A percentile compares a stretch with the other conserved stretches of the same genome.
Evolutionary conservation across 208 protist species (phyloP).

Genomic region (Leishmania major): DNA sequence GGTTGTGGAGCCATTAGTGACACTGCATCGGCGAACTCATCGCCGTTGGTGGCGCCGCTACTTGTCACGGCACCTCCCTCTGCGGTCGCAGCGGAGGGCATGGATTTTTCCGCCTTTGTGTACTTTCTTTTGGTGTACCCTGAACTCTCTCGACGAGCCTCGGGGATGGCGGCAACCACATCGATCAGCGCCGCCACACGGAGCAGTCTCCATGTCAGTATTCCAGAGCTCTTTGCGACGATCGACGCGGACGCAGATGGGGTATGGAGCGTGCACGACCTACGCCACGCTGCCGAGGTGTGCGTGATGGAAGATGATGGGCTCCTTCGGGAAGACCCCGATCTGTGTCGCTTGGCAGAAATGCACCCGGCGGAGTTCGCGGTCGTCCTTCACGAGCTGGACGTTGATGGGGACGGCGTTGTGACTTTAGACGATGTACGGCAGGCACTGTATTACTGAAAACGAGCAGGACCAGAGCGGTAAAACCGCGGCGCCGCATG

Average conservation of each 20-base stretch:
- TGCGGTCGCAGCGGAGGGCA: conserved; percentile 14
- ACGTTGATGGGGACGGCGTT: conserved; percentile 68
- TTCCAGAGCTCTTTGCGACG: conserved; percentile 43
- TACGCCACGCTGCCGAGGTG: conserved; percentile 37
- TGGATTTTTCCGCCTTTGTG: conserved; percentile 69
- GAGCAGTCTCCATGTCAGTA: conserved; percentile 28
- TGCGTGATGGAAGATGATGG: conserved; percentile 39
- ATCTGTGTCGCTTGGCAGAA: conserved; percentile 40
- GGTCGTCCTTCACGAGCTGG: conserved; percentile 54
- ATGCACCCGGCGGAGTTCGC: conserved; percentile 66
- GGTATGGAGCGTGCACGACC: conserved; percentile 47
- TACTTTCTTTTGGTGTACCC: conserved; percentile 54
- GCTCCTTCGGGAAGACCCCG: conserved; percentile 40
- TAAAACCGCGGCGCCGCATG: not conserved
- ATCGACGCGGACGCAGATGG: conserved; percentile 70
- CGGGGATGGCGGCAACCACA: not conserved
- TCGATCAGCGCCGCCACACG: conserved; percentile 15
- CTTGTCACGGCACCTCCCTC: not conserved
- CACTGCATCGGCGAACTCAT: not conserved
- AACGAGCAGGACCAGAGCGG: not conserved
- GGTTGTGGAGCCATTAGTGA: not conserved
- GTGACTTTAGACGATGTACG: conserved; percentile 62
- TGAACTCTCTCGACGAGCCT: conserved; percentile 17
- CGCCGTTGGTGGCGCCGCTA: not conserved
- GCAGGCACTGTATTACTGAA: conserved; percentile 37